Percentiles rank a stretch among this genome's conserved stretches.
These are phyloP conservation scores for Westerdykella aurantiaca DNA, from an alignment of 2,329 filamentous ascomycete genomes.

Conservation along the genomic window DNA sequence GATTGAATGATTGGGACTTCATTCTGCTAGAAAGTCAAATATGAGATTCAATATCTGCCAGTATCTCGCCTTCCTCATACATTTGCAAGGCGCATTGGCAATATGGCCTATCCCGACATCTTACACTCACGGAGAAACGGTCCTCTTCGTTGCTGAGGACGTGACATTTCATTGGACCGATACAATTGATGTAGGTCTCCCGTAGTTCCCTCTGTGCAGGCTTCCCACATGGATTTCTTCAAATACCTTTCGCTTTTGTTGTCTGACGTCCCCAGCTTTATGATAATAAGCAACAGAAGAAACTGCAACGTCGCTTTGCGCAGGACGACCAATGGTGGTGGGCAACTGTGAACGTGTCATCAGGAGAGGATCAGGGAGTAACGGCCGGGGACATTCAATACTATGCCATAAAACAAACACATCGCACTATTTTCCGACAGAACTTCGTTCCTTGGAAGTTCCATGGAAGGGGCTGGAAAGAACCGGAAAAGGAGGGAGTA, in stretches of 20 bases:
- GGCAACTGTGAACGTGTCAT: conserved; percentile 1
- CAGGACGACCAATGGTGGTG: conserved; percentile 1
- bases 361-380: conserved; percentile 12
- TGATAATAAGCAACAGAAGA: conserved; percentile 7
- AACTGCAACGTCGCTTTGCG: conserved; percentile 7
- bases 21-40: too few species aligned
- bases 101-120: conserved; percentile 41
- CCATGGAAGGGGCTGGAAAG: conserved; percentile 56
- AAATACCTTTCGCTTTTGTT: conserved; percentile 10
- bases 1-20: too few species aligned
- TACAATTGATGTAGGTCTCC: conserved; percentile 24
- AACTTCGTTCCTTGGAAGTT: conserved; percentile 77
- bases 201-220: too few species aligned
- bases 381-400: conserved; percentile 47
- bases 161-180: conserved; percentile 33
- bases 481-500: conserved; percentile 51
- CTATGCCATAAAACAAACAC: conserved; percentile 49
- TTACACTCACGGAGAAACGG: conserved; percentile 35
- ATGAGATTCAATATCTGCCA: neutral
- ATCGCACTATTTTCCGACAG: conserved; percentile 59
- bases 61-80: conserved; percentile 13
- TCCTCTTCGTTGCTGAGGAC: conserved; percentile 37
- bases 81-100: conserved; percentile 22
- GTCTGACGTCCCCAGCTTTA: conserved; percentile 17
- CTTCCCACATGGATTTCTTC: conserved; percentile 2